phyloP scores from a whole-genome alignment of 2,329 filamentous ascomycete genomes.

The Microsporum audouinii region DNA sequence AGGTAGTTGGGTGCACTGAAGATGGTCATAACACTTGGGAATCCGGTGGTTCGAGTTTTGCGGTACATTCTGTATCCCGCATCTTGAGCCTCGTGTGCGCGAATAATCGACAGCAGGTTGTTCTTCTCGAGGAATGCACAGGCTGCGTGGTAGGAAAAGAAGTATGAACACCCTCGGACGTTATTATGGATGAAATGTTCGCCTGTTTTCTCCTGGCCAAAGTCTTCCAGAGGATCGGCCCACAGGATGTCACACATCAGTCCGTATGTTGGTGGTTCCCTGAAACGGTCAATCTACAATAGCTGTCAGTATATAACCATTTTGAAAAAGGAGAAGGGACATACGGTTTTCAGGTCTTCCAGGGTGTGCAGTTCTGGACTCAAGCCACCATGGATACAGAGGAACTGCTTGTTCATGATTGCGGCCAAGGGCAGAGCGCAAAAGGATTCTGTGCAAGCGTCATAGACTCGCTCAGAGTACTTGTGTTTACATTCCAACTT shows the following conservation, averaged over 20 bases:
- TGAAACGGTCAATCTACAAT: conserved; percentile 81
- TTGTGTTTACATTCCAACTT: conserved; percentile 99
- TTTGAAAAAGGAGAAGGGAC: conserved; percentile 23
- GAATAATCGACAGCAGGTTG: conserved; percentile 91
- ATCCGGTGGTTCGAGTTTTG: conserved; percentile 94
- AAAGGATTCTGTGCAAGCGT: conserved; percentile 98
- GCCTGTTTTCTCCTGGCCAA: conserved; percentile 95
- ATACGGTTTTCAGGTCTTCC: conserved; percentile 78
- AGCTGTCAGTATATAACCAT: conserved; percentile 8
- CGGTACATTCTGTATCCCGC: conserved; percentile 98
- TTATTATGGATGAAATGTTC: conserved; percentile 98
- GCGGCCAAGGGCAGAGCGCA: conserved; percentile 86
- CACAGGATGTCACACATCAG: conserved; percentile 99
- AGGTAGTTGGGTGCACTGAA: conserved; percentile 98
- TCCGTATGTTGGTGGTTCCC: conserved; percentile 91
- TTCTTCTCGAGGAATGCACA: conserved; percentile 99
- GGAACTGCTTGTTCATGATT: conserved; percentile 99
- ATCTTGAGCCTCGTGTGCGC: conserved; percentile 96
- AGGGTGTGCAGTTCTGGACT: conserved; percentile 93
- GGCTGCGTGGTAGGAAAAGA: conserved; percentile 95
- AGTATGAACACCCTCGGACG: conserved; percentile 96
- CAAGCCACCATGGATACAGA: conserved; percentile 94
- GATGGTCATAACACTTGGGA: conserved; percentile 99
- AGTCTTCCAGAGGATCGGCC: conserved; percentile 96
- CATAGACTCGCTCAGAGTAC: conserved; percentile 91